Evolutionary conservation across 208 protist species (phyloP), one percentile per base, ranked within the genome.

Genomic region (Trypanosoma mega): DNA sequence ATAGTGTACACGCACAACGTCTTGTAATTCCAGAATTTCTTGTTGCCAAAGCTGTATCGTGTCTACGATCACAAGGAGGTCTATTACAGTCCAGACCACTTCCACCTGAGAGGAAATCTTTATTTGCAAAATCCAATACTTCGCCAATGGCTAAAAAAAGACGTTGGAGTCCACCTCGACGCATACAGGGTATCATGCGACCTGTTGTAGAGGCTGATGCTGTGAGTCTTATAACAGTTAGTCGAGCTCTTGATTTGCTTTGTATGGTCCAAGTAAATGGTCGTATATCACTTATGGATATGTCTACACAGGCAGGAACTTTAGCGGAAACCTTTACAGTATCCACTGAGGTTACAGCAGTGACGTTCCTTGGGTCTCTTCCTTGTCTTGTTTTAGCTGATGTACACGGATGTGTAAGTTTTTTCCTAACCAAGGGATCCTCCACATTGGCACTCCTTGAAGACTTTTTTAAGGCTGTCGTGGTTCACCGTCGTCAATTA

Each of bases 261-360:
- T 92, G 85, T 59, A 62, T 92, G 44, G 85, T 92, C 21, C 85
- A 87, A 44, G 74, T 85, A 7, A 88, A 80, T 52, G 85, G 85
- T 7, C 44, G 72, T 20, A 70, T 87, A 20, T 81, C 76, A 2
- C 55, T 92, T 11, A 61, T 92, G 50, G 81, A 89, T 29, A 68
- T 85, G 44, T 72, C 53, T 29, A 66, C 67, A 31, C 59, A 63
- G 20, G 58, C 72, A 3, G 68, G 69, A 2, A 54, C 70, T 2
- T 44, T 82, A 12, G 59, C 82, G 18, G 81, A 92, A 64, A 68
- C 58, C 36, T 87, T 92, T 59, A 74, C 27, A 23, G 74, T 82
- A 1, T 44, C 53, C 12, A 76, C 78, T 27, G 85, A 92, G 66
- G 64, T 92, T 29, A 77, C 81, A 16, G 72, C 75, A 12, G 69